Evolutionary conservation across 1,139 yeast genomes (phyloP), one percentile per base, ranked within the genome.

Genomic region (Zygosaccharomyces sapae): DNA sequence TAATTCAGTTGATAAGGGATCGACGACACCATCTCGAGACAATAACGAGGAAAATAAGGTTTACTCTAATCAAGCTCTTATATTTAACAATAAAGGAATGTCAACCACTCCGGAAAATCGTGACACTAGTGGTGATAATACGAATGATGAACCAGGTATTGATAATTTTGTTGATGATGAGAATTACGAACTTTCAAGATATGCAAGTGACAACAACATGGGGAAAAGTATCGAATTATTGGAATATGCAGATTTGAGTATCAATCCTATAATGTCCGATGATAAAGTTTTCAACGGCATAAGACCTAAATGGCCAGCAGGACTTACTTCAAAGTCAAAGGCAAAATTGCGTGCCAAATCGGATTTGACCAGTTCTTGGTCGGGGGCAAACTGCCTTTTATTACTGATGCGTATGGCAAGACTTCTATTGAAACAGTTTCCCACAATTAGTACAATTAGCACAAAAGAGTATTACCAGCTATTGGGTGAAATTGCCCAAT

Each of bases 251-350:
- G 60, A 61, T 49, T 49, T 46, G 16, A 29, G 46, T 10, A 19
- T 18, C 13, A 44, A 37, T 27, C 34, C 38, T n/a, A 33, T 41
- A 6, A 41, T 53, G 33, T 48, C 55, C 24, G 47, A 56, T 39
- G 50, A 50, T 34, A 45, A 48, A 10, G 33, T 59, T 13, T 53
- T 53, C 43, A 31, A 55, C 25, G 55, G 57, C 29, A 46, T 68
- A 18, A 60, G 67, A 51, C 68, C 72, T 20, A 56, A 53, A 22
- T 66, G 68, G 34, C 89, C 87, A 1, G 64, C 74, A 1, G 90
- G 90, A 2, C 77, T 84, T 82, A 77, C 87, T 0, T 64, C 65
- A 16, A 76, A 70, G 49, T 79, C 81, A 0, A 76, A 76, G 45
- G 79, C 80, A n/a, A 86, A 86, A 57, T 64, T 72, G 22, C 79